A percentile compares a stretch with the other conserved stretches of the same genome.
Conservation (phyloP, 768 basidiomycete genomes). For the Phlegmacium glaucopus region DNA sequence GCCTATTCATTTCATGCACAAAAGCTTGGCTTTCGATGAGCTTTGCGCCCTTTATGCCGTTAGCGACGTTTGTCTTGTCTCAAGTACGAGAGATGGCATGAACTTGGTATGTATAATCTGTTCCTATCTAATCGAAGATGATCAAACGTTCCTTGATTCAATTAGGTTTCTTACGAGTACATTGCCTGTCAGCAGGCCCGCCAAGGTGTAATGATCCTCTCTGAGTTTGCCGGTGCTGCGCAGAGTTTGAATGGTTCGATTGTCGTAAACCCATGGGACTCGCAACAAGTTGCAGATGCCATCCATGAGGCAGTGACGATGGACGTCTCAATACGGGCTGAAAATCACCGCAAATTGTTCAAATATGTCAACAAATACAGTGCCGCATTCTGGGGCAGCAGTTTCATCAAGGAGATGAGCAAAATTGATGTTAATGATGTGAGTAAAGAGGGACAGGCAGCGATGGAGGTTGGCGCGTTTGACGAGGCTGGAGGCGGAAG, state of each 20-base stretch:
- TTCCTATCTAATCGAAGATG: slow-evolving; percentile 1
- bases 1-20: slow-evolving; percentile 99
- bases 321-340: slow-evolving; percentile 75
- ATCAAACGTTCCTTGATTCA: slow-evolving; percentile 11
- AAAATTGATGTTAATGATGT: slow-evolving; percentile 45
- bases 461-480: slow-evolving; percentile 22
- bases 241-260: slow-evolving; percentile 94
- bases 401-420: slow-evolving; percentile 84
- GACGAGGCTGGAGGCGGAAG: slow-evolving; percentile 26
- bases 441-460: slow-evolving; percentile 34
- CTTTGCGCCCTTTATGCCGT: slow-evolving; percentile 97
- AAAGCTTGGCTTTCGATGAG: slow-evolving; percentile 88
- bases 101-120: slow-evolving; percentile 72
- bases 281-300: slow-evolving; percentile 97
- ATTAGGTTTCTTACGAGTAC: slow-evolving; percentile 96
- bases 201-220: slow-evolving; percentile 96
- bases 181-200: slow-evolving; percentile 91
- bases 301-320: slow-evolving; percentile 94
- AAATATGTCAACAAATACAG: slow-evolving; percentile 96
- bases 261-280: slow-evolving; percentile 99
- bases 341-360: slow-evolving; percentile 94
- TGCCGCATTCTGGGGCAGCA: slow-evolving; percentile 88
- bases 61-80: slow-evolving; percentile 94
- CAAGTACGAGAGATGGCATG: slow-evolving; percentile 97
- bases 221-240: slow-evolving; percentile 97